A percentile compares a stretch with the other conserved stretches of the same genome.
Conservation (phyloP, 345 rosid species). For the Salix koriyanagi region DNA sequence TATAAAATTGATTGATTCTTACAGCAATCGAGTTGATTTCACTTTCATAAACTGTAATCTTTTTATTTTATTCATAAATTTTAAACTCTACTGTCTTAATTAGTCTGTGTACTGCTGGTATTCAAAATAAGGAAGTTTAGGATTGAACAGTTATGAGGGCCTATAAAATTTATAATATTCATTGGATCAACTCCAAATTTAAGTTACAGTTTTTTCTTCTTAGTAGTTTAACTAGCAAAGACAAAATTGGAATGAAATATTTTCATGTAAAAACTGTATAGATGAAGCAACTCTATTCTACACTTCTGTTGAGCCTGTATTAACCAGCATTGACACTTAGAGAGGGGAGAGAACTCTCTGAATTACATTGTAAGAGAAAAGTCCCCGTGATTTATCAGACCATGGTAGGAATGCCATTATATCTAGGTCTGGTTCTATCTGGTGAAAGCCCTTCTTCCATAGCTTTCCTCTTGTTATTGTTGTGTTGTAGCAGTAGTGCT, state of each 20-base stretch:
- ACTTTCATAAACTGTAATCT: neutral
- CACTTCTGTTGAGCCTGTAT: conserved; percentile 15
- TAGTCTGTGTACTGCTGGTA: too few relatives aligned
- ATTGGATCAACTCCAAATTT: neutral
- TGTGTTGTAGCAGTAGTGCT: conserved; percentile 1
- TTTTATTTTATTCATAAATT: too few relatives aligned
- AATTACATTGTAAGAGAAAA: conserved; percentile 4
- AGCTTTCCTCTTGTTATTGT: conserved; percentile 53
- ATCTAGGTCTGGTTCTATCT: conserved; percentile 49
- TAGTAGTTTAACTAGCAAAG: neutral
- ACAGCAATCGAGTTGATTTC: neutral
- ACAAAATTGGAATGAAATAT: conserved; percentile 14
- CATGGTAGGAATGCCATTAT: conserved; percentile 31
- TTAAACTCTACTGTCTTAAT: neutral
- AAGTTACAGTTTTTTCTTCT: neutral
- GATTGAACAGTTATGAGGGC: neutral
- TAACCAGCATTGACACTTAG: neutral
- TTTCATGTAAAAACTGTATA: conserved; percentile 10
- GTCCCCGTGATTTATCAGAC: conserved; percentile 19
- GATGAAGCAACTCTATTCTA: conserved; percentile 24
- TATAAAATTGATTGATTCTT: neutral
- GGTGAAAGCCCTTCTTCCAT: conserved; percentile 53
- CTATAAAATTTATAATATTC: neutral
- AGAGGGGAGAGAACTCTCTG: neutral
- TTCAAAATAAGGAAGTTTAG: too few relatives aligned